Evolutionary conservation across 768 basidiomycete genomes (phyloP), one percentile per base, ranked within the genome.

Genomic region (Leucosporidium yakuticum): DNA sequence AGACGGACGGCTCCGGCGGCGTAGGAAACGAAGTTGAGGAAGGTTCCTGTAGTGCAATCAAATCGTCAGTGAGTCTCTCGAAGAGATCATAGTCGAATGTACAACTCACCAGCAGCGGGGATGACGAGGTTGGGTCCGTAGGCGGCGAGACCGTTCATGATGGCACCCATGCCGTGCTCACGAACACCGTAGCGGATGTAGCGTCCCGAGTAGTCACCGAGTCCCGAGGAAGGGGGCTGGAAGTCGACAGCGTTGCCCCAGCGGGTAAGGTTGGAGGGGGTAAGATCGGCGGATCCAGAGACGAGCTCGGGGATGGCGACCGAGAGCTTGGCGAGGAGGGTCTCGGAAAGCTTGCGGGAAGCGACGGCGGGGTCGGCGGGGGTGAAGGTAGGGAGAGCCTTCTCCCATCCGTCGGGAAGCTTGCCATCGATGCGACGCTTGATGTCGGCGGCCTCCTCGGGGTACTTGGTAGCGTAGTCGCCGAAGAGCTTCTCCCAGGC

Each of bases 141-240:
- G 4, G 92, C 93, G 69, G 83, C 70, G 57, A 74, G 68, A 78
- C 93, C 93, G 79, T 96, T 96, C 73, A 87, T 90, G 75, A 97
- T 92, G 63, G 93, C 94, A 75, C 88, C 90, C 93, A 96, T 97
- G 74, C 83, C 94, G 80, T 97, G 94, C 79, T 97, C 94, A 80
- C 94, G 90, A 65, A 97, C 92, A 85, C 94, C 94, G 81, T 89
- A 97, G 31, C 31, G 55, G 78, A 97, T 86, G 79, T 97, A 96
- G 57, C 87, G 88, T 62, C 94, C 94, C 65, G 85, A 80, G 79
- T 92, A 95, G 67, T 78, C 83, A 67, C 94, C 94, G 54, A 95
- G 83, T 39, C 86, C 86, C 25, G 90, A 93, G 81, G 83, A 86
- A 25, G 89, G 88, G 51, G 85, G 89, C 79, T 97, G 94, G 87